phyloP scores from a whole-genome alignment of 192 early-diverging fungal species.

The Mortierella claussenii region DNA sequence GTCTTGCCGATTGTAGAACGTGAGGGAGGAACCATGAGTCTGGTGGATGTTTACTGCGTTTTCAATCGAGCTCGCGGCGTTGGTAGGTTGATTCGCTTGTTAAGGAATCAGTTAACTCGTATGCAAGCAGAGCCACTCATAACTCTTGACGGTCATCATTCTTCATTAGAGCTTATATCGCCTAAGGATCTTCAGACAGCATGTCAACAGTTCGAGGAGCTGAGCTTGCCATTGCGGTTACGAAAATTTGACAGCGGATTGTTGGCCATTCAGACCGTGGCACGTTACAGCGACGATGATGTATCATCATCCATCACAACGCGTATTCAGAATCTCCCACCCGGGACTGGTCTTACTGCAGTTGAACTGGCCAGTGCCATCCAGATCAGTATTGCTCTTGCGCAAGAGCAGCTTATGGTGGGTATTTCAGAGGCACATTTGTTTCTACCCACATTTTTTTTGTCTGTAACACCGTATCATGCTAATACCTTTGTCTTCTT shows the following conservation, averaged over 20 bases:
- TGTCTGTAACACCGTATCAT: neutral
- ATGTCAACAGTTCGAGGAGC: constrained; percentile 70
- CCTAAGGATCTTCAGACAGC: constrained; percentile 92
- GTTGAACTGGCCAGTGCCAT: constrained; percentile 73
- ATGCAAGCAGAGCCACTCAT: no score
- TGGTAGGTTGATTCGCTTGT: constrained; percentile 53
- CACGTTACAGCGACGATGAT: constrained; percentile 70
- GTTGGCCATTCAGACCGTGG: constrained; percentile 73
- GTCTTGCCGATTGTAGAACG: constrained; percentile 72
- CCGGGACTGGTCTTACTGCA: constrained; percentile 68
- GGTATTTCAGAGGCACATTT: no score
- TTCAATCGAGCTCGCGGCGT: constrained; percentile 95
- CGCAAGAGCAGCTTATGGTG: constrained; percentile 77
- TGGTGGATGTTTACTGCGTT: constrained; percentile 93
- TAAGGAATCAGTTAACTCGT: no score
- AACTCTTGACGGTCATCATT: no score
- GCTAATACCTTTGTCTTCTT: neutral
- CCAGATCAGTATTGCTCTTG: constrained; percentile 70
- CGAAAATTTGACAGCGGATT: constrained; percentile 86
- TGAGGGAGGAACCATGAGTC: constrained; percentile 78
- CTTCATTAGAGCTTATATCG: constrained; percentile 78
- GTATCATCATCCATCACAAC: constrained; percentile 66
- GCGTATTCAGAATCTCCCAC: constrained; percentile 27
- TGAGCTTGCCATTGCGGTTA: constrained; percentile 79
- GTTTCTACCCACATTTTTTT: neutral